These are phyloP conservation scores for Suillus americanus DNA, from an alignment of 768 basidiomycete genomes.

Conservation along the genomic window DNA sequence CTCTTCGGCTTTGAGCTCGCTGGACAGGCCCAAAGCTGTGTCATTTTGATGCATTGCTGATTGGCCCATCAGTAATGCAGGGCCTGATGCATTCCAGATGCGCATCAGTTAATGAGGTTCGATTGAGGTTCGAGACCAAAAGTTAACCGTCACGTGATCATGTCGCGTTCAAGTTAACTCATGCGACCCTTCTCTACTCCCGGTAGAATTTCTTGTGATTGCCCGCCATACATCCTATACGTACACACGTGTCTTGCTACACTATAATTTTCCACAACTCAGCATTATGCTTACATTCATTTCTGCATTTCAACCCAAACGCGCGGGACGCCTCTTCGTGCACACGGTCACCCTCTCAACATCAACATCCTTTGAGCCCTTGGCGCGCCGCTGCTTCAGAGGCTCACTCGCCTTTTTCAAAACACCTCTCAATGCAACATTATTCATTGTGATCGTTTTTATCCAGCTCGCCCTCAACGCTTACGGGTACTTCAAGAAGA, in stretches of 20 bases:
- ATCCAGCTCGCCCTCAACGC: neutral
- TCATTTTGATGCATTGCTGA: too few relatives aligned
- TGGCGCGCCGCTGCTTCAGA: neutral
- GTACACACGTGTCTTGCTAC: neutral
- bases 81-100: too few relatives aligned
- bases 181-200: neutral
- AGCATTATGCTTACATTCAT: neutral
- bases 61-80: too few relatives aligned
- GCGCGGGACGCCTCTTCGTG: neutral
- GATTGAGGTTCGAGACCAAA: neutral
- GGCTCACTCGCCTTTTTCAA: neutral
- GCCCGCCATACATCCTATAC: neutral
- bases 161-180: neutral
- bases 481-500: neutral
- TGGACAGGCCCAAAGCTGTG: too few relatives aligned
- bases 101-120: too few relatives aligned
- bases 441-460: neutral
- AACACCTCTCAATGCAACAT: neutral
- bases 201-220: neutral
- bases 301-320: neutral
- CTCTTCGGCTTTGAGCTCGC: too few relatives aligned
- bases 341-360: neutral
- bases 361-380: neutral
- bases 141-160: conserved; percentile 1
- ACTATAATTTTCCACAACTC: neutral